Evolutionary conservation across 441 rosid species (phyloP).

Genomic region (Erodium texanum): DNA sequence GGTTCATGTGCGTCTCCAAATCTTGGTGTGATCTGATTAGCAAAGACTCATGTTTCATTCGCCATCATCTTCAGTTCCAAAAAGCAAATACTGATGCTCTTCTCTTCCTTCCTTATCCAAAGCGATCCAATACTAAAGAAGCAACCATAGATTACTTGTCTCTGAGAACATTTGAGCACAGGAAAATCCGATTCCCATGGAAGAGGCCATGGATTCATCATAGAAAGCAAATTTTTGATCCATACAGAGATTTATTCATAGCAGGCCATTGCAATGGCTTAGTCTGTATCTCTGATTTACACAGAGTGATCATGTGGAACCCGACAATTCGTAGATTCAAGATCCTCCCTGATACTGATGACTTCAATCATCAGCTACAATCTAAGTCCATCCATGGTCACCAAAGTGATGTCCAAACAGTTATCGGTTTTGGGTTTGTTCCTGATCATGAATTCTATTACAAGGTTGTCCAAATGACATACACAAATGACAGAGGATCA

Average conservation of each 20-base stretch:
- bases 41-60: neutral
- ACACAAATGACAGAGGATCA: neutral
- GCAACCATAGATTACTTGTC: neutral
- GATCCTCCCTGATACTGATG: slow-evolving; percentile 1
- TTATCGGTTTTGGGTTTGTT: neutral
- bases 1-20: slow-evolving; percentile 3
- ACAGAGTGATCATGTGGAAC: neutral
- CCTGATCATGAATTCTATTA: neutral
- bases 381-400: neutral
- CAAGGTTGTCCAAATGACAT: slow-evolving; percentile 2
- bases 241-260: neutral
- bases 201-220: neutral
- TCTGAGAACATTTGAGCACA: neutral
- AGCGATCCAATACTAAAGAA: neutral
- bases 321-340: neutral
- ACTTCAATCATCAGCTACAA: neutral
- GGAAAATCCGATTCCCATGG: neutral
- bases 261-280: slow-evolving; percentile 2
- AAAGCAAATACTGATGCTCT: neutral
- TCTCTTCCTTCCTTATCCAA: neutral
- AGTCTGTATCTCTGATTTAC: neutral
- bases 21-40: neutral
- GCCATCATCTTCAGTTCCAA: neutral
- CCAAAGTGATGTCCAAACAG: neutral
- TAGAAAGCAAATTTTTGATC: neutral